These are phyloP conservation scores for Neopestalotiopsis sp. DNA, from an alignment of 2,329 filamentous ascomycete species.

Conservation along the genomic window DNA sequence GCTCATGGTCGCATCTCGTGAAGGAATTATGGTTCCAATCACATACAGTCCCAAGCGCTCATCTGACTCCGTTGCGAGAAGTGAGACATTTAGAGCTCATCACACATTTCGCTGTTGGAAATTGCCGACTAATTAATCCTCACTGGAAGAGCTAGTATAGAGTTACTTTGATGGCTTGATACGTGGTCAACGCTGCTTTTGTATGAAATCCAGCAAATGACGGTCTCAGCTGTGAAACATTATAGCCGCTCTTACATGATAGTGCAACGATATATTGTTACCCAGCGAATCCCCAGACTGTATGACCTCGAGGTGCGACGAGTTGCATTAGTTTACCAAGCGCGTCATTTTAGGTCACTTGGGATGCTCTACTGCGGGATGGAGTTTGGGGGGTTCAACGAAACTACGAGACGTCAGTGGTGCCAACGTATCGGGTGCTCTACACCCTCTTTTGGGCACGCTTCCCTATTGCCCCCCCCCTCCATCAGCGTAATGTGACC, in stretches of 20 bases:
- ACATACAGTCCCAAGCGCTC: too few species aligned
- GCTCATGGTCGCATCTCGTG: too few species aligned
- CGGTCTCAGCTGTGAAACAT: neutral
- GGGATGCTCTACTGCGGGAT: neutral
- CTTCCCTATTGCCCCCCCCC: neutral
- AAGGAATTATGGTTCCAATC: too few species aligned
- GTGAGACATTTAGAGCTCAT: neutral
- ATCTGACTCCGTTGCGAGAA: too few species aligned
- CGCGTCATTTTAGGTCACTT: neutral
- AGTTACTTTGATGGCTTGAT: neutral
- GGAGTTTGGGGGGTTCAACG: neutral
- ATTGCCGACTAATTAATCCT: neutral
- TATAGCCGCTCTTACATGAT: neutral
- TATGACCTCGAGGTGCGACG: neutral
- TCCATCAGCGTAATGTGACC: neutral
- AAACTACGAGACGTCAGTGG: conserved; percentile 3
- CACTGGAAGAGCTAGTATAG: neutral
- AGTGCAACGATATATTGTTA: neutral
- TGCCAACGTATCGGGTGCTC: neutral
- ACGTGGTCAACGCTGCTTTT: neutral
- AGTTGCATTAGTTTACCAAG: neutral
- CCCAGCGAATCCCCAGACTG: neutral
- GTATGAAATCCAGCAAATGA: neutral
- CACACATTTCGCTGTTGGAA: neutral
- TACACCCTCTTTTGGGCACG: neutral